Evolutionary conservation across 768 basidiomycete genomes (phyloP), one percentile per base, ranked within the genome.

Genomic region (Termitomyces sp.): DNA sequence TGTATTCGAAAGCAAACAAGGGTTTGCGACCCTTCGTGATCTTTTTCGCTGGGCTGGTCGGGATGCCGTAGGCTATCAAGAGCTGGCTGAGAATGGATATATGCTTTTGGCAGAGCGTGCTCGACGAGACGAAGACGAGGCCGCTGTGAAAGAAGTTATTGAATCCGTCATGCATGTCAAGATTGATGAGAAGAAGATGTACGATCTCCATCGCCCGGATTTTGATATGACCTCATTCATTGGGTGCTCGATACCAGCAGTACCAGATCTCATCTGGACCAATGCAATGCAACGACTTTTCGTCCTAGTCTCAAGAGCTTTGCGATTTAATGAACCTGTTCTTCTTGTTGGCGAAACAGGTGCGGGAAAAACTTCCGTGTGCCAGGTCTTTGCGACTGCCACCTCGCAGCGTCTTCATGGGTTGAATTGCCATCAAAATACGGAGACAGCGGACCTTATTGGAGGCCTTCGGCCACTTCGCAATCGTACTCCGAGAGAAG

Each of bases 261-360:
- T 80, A 3, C 72, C 79, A 6, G 75, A 75, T n/a, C 69, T 94
- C 38, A 84, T 96, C 46, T 98, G 96, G 97, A 98, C 97, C 0
- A 80, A 76, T 24, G 92, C 94, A 2, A 97, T 97, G 91, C 90
- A 88, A 65, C 83, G 95, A 10, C 76, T 98, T 1, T 96, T 93
- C 71, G 77, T 86, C 43, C 77, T 99, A 28, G 83, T 95, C 28
- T 82, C 87, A 30, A 83, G 90, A n/a, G 94, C 94, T 3, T 72
- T 98, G 51, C 84, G 82, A 47, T 92, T 88, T 73, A 90, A 97
- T 65, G 97, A 99, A 68, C 97, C 97, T 0, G 87, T 98, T 45
- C 78, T 98, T 20, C 80, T 99, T 30, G 96, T 99, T 12, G 97
- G 97, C 0, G 96, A 98, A 71, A 98, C 97, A 0, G 97, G 97